Evolutionary conservation across 2,329 filamentous ascomycete species (phyloP).

Genomic region (Dothideomycetidae sp.): DNA sequence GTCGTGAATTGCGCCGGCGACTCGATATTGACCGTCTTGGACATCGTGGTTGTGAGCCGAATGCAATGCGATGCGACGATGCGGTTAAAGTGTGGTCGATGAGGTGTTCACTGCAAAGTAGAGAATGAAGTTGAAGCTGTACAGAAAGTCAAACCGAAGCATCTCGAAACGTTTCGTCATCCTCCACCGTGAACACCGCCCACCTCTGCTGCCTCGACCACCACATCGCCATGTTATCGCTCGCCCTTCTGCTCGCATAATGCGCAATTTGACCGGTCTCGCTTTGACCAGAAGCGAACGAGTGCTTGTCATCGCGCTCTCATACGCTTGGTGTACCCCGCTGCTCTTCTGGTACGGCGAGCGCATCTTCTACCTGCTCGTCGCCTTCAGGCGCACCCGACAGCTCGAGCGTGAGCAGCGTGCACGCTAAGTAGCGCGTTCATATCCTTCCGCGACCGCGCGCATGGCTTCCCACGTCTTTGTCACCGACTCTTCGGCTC

Average conservation of each 20-base stretch:
- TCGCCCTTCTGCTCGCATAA: slow-evolving; percentile 3
- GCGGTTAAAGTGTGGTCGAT: no score
- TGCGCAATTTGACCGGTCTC: slow-evolving; percentile 17
- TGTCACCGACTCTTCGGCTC: slow-evolving; percentile 67
- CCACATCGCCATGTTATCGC: not conserved
- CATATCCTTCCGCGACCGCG: no score
- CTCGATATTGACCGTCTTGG: slow-evolving; percentile 29
- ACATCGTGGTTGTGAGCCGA: slow-evolving; percentile 26
- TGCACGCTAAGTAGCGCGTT: no score
- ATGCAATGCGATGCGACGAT: not conserved
- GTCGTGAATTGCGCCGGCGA: slow-evolving; percentile 46
- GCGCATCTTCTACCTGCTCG: slow-evolving; percentile 16
- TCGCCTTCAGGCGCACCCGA: slow-evolving; percentile 4
- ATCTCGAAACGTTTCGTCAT: slow-evolving; percentile 2
- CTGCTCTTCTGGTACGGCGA: slow-evolving; percentile 17
- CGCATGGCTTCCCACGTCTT: slow-evolving; percentile 76
- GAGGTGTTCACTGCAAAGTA: no score
- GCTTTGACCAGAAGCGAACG: slow-evolving; percentile 22
- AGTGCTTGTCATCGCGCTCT: slow-evolving; percentile 21
- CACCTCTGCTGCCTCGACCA: no score
- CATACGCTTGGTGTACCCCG: slow-evolving; percentile 21
- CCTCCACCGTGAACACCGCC: no score
- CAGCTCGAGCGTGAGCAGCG: no score
- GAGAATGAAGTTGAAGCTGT: no score
- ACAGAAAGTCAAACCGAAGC: slow-evolving; percentile 1